These are phyloP conservation scores for Cymbopogon flexuosus DNA, from an alignment of 202 grass and related monocot species.

Conservation along the genomic window DNA sequence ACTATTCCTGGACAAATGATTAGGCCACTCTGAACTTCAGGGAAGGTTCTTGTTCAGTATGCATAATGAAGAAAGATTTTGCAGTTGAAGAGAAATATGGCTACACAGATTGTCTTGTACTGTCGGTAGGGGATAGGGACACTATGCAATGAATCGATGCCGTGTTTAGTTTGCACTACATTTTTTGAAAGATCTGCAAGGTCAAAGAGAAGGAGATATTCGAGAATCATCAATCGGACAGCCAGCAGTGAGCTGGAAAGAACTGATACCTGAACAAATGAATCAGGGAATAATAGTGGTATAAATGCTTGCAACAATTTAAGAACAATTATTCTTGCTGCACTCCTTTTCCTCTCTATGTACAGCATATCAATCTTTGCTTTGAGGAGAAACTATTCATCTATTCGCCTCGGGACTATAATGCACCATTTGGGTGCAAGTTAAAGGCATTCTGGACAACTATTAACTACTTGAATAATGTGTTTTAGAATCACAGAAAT, in stretches of 20 bases:
- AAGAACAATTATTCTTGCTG: not conserved
- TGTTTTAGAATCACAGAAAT: not conserved
- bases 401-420: no score
- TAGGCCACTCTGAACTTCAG: conserved; percentile 27
- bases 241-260: conserved; percentile 29
- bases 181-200: conserved; percentile 13
- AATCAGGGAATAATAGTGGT: not conserved
- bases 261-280: not conserved
- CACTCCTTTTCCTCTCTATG: not conserved
- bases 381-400: not conserved
- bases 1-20: not conserved
- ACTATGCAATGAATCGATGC: conserved; percentile 1
- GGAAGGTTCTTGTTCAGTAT: conserved; percentile 42
- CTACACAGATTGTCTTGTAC: conserved; percentile 23
- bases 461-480: not conserved
- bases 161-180: conserved; percentile 16
- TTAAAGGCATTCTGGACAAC: not conserved
- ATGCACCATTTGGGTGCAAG: not conserved
- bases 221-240: conserved; percentile 24
- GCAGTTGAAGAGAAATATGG: conserved; percentile 14
- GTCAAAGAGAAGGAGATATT: conserved; percentile 36
- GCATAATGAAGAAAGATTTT: conserved; percentile 30
- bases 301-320: not conserved
- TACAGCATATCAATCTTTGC: not conserved
- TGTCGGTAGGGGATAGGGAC: conserved; percentile 21